Evolutionary conservation across 2,329 filamentous ascomycete genomes (phyloP), one percentile per base, ranked within the genome.

Genomic region (Diaporthe vexans): DNA sequence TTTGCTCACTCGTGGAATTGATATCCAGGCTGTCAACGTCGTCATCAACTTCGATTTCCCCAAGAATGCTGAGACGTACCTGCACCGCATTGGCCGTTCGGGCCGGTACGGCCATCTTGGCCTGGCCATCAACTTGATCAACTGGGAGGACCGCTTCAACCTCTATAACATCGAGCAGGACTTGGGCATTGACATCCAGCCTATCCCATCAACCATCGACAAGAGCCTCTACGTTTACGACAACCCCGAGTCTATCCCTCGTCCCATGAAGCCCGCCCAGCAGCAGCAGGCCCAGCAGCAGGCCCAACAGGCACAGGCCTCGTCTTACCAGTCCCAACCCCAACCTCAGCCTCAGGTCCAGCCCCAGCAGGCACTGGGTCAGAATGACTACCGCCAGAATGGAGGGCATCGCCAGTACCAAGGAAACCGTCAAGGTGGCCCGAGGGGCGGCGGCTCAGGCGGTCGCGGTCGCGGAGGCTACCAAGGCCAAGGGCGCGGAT

Each of bases 11-110:
- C 95, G 97, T 85, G 97, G 97, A 91, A 99, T 99, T 81, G 97
- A 99, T 86, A 99, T 99, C 78, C 97, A 99, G 85, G 97, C 97
- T 71, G 97, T 99, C 81, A 99, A 99, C 80, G 97, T 99, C 72
- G 97, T 99, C 82, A 99, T 99, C 91, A 99, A 99, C 87, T 99
- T 99, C 81, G 97, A 99, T 81, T 99, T 99, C 84, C 97, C 97
- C 72, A 99, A 99, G 88, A 99, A 99, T 81, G 97, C 97, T 21
- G 97, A 99, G 86, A 99, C 97, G 0, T 99, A 99, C 82, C 92
- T 99, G 74, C 97, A 99, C 86, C 95, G 97, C 79, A 99, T 99
- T 82, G 97, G 97, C 88, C 94, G 97, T 82, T 99, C 97, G 69
- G 97, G 97, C 78, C 94, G 97, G 78, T 99, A 98, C 82, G 97